These are phyloP conservation scores for Boletus barrowsii DNA, from an alignment of 768 basidiomycete species.

Conservation along the genomic window DNA sequence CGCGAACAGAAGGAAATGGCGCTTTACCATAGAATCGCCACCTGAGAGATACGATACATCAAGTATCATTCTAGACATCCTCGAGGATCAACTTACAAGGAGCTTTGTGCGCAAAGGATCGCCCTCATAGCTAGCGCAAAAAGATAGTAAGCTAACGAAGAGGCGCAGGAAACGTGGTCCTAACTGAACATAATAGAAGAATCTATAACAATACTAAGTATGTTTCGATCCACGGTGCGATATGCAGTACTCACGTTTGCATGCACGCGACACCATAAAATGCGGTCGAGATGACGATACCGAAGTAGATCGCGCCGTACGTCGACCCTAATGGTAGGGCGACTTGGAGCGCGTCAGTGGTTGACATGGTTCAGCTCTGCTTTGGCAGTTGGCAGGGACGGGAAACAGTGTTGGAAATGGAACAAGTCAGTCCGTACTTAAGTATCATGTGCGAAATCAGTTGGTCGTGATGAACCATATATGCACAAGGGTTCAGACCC, in stretches of 20 bases:
- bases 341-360: background rate
- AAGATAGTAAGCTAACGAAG: background rate
- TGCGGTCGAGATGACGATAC: background rate
- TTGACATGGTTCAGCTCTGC: background rate
- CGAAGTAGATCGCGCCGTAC: background rate
- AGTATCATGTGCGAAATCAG: too few relatives aligned
- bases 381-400: too few relatives aligned
- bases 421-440: too few relatives aligned
- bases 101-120: slow-evolving; percentile 1
- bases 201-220: background rate
- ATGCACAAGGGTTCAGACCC: too few relatives aligned
- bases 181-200: slow-evolving; percentile 8
- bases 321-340: background rate
- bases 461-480: too few relatives aligned
- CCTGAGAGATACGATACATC: background rate
- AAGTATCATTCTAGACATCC: background rate
- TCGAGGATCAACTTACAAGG: background rate
- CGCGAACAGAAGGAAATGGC: background rate
- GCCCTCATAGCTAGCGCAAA: slow-evolving; percentile 1
- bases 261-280: slow-evolving; percentile 7
- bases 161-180: background rate
- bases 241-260: slow-evolving; percentile 5
- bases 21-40: background rate
- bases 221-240: too few relatives aligned
- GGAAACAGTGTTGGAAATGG: too few relatives aligned